Evolutionary conservation across 495 filamentous ascomycete genomes (phyloP), one percentile per base, ranked within the genome.

Genomic region (Penicillium cataractarum): DNA sequence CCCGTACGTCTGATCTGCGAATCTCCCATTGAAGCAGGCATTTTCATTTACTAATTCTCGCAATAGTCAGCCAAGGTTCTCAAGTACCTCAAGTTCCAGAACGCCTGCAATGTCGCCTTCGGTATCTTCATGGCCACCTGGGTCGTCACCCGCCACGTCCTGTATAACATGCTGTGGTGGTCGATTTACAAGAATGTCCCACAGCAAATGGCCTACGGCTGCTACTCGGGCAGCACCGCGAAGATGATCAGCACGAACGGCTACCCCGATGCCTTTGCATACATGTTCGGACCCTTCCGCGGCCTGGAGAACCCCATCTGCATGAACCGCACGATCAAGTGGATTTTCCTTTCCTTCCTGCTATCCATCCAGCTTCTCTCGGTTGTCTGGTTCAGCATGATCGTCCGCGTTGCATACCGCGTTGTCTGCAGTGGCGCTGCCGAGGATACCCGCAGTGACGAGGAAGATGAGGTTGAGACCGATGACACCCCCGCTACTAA

Each of bases 361-460:
- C 78, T 96, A 17, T 83, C 86, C 39, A 77, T 98, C n/a, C 92
- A 97, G 73, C 78, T 81, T 9, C 80, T 98, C 32, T 91, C 90
- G 19, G 78, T 97, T 19, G 80, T 94, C 66, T 98, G 94, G 94
- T 96, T 97, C 72, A 84, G 78, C 66, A 89, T 97, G 87, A 96
- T 97, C 68, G 69, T 92, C 29, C 83, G 85, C 27, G 90, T 98
- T 1, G 93, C 92, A 21, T 78, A 87, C 55, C 86, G 85, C 32
- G 90, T 97, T 2, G 66, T 97, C 19, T 84, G 79, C 50, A 92
- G 92, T 27, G 83, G 84, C n/a, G 82, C 84, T 29, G 93, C 94
- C 26, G 94, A 96, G 57, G 94, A 98, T 68, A 83, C 84, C 31
- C 87, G 94, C 53, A 96, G 91, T 71, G 93, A 97, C 64, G 92